phyloP scores from a whole-genome alignment of 805 yeast genomes.

The Deakozyma indianensis region DNA sequence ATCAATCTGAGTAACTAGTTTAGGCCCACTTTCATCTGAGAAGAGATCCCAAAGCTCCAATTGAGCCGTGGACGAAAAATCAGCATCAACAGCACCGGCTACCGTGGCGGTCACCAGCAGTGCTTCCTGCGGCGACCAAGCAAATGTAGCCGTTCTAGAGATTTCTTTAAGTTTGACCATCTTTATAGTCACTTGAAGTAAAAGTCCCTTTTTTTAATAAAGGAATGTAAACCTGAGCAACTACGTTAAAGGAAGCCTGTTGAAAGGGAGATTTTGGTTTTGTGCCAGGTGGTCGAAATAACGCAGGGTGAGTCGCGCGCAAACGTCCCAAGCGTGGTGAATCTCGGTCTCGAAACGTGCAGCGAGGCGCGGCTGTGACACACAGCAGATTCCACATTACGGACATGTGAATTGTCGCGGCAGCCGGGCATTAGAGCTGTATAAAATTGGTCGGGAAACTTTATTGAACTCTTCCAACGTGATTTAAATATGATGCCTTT shows the following conservation, averaged over 20 bases:
- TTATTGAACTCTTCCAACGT: too few species aligned
- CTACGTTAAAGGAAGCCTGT: neutral
- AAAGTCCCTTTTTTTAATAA: too few species aligned
- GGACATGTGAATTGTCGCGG: too few species aligned
- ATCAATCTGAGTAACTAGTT: constrained; percentile 10
- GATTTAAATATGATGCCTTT: too few species aligned
- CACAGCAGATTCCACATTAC: too few species aligned
- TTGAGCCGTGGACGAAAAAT: constrained; percentile 65
- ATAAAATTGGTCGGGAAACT: too few species aligned
- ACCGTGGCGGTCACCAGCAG: constrained; percentile 79
- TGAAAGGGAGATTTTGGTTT: neutral
- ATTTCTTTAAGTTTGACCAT: constrained; percentile 82
- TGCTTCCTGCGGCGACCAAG: constrained; percentile 78
- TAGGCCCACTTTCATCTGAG: constrained; percentile 18
- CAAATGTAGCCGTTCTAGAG: constrained; percentile 80
- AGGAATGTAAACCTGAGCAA: neutral
- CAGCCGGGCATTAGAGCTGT: too few species aligned
- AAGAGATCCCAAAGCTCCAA: constrained; percentile 65
- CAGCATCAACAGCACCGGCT: constrained; percentile 90
- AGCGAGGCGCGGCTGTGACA: too few species aligned
- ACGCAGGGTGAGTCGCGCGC: constrained; percentile 1
- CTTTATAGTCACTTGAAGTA: too few species aligned
- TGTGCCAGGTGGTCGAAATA: constrained; percentile 2
- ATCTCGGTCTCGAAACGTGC: too few species aligned
- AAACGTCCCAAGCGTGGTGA: too few species aligned